Evolutionary conservation across 2,329 filamentous ascomycete genomes (phyloP).

Genomic region (Pseudopyrenochaeta lycopersici): DNA sequence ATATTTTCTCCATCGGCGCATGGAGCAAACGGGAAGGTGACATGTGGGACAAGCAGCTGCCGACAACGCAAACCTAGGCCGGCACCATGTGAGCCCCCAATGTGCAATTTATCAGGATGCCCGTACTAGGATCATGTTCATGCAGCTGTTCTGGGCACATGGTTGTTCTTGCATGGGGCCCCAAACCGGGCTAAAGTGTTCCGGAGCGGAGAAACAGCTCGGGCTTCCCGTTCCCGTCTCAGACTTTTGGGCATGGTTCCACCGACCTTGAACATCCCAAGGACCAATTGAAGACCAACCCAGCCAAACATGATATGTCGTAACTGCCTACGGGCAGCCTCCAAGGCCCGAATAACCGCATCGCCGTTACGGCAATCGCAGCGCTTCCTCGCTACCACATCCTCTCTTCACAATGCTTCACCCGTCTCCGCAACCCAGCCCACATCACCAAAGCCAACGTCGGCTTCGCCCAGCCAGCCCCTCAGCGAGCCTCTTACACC

Average conservation of each 20-base stretch:
- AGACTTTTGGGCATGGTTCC: conserved; percentile 19
- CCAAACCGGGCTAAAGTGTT: neutral
- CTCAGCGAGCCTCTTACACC: conserved; percentile 53
- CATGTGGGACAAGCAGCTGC: conserved; percentile 6
- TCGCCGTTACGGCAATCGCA: conserved; percentile 15
- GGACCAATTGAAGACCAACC: conserved; percentile 8
- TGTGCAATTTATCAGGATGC: neutral
- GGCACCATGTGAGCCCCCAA: conserved; percentile 9
- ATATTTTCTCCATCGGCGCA: neutral
- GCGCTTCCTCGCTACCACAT: conserved; percentile 39
- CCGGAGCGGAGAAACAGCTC: conserved; percentile 12
- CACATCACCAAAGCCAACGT: conserved; percentile 50
- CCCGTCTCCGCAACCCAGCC: conserved; percentile 37
- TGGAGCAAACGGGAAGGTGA: conserved; percentile 6
- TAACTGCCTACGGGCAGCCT: conserved; percentile 47
- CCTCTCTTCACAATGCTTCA: conserved; percentile 30
- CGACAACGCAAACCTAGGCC: neutral
- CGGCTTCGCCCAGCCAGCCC: conserved; percentile 56
- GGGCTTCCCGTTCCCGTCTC: conserved; percentile 6
- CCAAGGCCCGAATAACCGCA: conserved; percentile 26
- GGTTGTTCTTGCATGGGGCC: neutral
- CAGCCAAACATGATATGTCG: conserved; percentile 50
- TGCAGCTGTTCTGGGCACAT: neutral
- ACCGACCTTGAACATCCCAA: neutral
- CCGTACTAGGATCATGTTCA: conserved; percentile 1